Evolutionary conservation across 345 rosid species (phyloP).

Genomic region (Gossypium herbaceum): DNA sequence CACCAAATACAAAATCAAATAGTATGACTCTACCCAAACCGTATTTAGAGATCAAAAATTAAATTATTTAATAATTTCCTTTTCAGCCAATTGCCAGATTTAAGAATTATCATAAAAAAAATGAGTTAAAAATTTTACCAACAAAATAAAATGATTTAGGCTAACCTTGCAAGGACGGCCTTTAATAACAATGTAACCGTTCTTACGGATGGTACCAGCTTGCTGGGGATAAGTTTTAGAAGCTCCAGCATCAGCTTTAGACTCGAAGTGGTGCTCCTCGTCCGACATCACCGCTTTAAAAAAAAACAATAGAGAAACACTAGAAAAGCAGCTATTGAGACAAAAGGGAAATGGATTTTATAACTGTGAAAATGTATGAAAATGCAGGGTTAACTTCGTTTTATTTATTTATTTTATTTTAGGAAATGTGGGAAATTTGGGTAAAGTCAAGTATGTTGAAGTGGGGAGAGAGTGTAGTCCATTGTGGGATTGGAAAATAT

Average conservation of each 20-base stretch:
- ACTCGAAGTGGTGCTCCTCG: conserved; percentile 70
- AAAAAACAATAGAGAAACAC: too few species aligned
- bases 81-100: too few species aligned
- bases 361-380: background rate
- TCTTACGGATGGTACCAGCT: conserved; percentile 69
- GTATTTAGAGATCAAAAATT: background rate
- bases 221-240: conserved; percentile 68
- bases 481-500: background rate
- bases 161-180: conserved; percentile 12
- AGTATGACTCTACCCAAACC: background rate
- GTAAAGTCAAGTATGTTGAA: background rate
- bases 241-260: conserved; percentile 70
- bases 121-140: too few species aligned
- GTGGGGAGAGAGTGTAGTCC: background rate
- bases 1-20: background rate
- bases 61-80: too few species aligned
- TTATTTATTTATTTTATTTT: background rate
- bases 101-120: background rate
- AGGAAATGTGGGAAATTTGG: background rate
- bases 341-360: background rate
- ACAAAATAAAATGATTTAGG: conserved; percentile 10
- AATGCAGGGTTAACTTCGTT: background rate
- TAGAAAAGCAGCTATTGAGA: background rate
- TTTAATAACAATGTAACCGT: conserved; percentile 59
- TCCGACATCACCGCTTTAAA: conserved; percentile 42